A percentile compares a stretch with the other conserved stretches of the same genome.
Evolutionary conservation across 2,329 filamentous ascomycete genomes (phyloP).

Genomic region (Incumbomyces delicatus): DNA sequence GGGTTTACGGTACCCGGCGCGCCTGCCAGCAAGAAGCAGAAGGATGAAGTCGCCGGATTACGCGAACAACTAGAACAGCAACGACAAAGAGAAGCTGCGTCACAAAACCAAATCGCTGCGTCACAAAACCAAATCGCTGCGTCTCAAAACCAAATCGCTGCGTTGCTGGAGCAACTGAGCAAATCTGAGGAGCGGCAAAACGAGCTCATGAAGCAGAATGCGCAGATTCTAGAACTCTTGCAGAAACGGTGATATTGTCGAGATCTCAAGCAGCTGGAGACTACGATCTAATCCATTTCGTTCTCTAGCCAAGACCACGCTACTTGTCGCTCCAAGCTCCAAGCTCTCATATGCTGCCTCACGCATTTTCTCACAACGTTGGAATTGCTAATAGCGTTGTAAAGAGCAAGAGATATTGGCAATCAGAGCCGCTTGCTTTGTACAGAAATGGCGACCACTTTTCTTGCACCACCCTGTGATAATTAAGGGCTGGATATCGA

Average conservation of each 20-base stretch:
- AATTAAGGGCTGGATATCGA: no score
- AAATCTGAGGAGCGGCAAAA: background rate
- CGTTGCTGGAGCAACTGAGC: background rate
- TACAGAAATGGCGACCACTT: no score
- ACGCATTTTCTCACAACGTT: no score
- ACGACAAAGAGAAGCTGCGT: background rate
- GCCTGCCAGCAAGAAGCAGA: conserved; percentile 3
- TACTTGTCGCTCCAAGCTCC: background rate
- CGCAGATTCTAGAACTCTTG: background rate
- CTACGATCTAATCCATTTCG: no score
- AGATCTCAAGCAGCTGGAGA: background rate
- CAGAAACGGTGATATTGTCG: background rate
- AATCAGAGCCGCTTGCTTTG: no score
- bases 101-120: background rate
- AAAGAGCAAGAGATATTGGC: no score
- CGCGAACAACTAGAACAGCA: conserved; percentile 2
- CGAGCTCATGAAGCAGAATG: background rate
- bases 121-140: no score
- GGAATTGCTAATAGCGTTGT: no score
- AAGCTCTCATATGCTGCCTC: background rate
- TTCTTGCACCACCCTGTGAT: no score
- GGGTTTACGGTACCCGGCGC: conserved; percentile 1
- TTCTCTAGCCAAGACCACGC: background rate
- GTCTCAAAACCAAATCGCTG: no score
- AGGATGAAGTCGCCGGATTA: background rate